Evolutionary conservation across 768 basidiomycete species (phyloP), one percentile per base, ranked within the genome.

Genomic region (Mycena epipterygia): DNA sequence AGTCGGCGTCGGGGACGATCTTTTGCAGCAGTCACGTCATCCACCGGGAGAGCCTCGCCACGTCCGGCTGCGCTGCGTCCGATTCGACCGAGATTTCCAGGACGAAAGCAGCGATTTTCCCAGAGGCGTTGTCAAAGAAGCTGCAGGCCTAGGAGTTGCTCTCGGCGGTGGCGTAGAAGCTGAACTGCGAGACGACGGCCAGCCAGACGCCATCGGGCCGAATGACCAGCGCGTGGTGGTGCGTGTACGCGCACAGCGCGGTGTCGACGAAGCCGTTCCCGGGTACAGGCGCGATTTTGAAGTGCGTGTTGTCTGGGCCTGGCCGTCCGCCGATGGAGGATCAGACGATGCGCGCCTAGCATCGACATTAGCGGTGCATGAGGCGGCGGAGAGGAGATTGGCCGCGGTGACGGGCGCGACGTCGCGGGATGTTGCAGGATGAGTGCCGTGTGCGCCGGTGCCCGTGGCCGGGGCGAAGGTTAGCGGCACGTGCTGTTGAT

Each of bases 161-260:
- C 49, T 52, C 39, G 57, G 66, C 66, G 19, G 66, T 52, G 32
- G 51, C 57, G 59, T 68, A 68, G 58, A 68, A 68, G 67, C 58
- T 55, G 59, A 68, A 61, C 58, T 68, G 67, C 39, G 67, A 68
- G 67, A 68, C 58, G 16, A 68, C 25, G 2, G 67, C 67, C 39
- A 68, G 67, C 67, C 67, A 68, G 49, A 68, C 67, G 21, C 61
- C 67, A 41, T 68, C 67, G 17, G 67, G 67, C 39, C 67, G 67
- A 44, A 68, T 68, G 21, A 68, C 51, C 23, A 68, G 67, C n/a
- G 67, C 67, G 51, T 68, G 67, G 30, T 61, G 67, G 58, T 68
- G 49, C 49, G 51, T 55, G 58, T 68, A 68, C 41, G 67, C 67
- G 42, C 67, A 44, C 57, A 68, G 58, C 59, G 61, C 58, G 12